phyloP scores from a whole-genome alignment of 768 basidiomycete genomes.

The Cubamyces sp. region DNA sequence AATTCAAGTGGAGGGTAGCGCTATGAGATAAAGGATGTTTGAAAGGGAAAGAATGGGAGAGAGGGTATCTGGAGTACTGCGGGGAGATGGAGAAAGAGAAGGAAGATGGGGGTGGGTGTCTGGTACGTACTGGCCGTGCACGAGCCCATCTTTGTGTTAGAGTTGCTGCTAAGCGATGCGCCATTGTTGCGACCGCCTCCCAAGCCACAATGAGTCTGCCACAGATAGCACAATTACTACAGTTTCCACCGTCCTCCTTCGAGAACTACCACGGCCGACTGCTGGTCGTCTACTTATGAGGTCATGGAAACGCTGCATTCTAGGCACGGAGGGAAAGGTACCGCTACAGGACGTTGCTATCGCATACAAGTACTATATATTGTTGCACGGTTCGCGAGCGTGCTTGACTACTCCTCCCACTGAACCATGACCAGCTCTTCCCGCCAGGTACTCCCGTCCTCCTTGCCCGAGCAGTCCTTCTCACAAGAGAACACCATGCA shows the following conservation, averaged over 20 bases:
- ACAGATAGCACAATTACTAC: neutral
- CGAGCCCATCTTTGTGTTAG: neutral
- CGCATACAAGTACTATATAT: neutral
- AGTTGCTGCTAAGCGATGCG: constrained; percentile 7
- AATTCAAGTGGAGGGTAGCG: neutral
- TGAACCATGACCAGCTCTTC: constrained; percentile 80
- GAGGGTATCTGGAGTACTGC: neutral
- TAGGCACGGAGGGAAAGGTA: neutral
- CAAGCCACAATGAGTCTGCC: neutral
- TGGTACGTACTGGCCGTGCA: neutral
- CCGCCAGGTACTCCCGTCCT: constrained; percentile 55
- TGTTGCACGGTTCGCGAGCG: neutral
- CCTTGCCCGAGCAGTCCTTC: constrained; percentile 58
- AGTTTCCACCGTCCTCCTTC: no score
- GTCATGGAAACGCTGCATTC: neutral
- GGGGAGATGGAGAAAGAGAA: neutral
- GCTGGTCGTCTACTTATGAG: no score
- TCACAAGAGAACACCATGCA: constrained; percentile 88
- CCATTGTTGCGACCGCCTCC: constrained; percentile 19
- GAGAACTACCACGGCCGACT: no score
- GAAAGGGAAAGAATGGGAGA: neutral
- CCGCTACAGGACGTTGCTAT: neutral
- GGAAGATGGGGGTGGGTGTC: neutral
- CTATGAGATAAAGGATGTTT: neutral
- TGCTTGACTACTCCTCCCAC: constrained; percentile 63